These are phyloP conservation scores for Epichloe festucae DNA, from an alignment of 2,329 filamentous ascomycete species.

Conservation along the genomic window DNA sequence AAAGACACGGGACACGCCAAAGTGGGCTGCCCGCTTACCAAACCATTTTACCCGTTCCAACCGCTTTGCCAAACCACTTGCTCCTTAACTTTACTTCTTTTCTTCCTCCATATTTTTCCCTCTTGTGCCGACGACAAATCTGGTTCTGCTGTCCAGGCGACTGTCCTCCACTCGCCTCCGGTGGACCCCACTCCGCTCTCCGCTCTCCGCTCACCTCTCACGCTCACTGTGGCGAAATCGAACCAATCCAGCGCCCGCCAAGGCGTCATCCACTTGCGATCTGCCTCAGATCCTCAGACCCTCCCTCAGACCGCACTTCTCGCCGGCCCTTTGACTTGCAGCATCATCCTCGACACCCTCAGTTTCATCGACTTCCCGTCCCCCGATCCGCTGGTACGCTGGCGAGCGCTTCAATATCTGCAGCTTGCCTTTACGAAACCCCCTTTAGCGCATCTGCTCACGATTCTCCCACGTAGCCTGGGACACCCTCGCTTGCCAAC, in stretches of 20 bases:
- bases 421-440: neutral
- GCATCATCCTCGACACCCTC: neutral
- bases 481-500: neutral
- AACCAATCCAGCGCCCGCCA: slow-evolving; percentile 3
- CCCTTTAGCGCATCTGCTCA: neutral
- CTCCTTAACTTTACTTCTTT: neutral
- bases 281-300: neutral
- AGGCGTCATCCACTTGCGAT: slow-evolving; percentile 1
- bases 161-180: too few relatives aligned
- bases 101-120: neutral
- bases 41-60: too few relatives aligned
- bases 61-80: too few relatives aligned
- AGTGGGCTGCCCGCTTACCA: too few relatives aligned
- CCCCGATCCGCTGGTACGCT: too few relatives aligned
- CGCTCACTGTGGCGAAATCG: slow-evolving; percentile 1
- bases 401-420: neutral
- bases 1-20: too few relatives aligned
- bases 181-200: neutral
- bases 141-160: too few relatives aligned
- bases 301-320: neutral
- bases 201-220: neutral
- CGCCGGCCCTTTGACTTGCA: neutral
- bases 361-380: neutral
- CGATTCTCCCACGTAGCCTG: neutral
- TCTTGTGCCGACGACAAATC: too few relatives aligned